These are phyloP conservation scores for Fraxinus baroniana DNA, from an alignment of 305 asterid genomes.

Conservation along the genomic window DNA sequence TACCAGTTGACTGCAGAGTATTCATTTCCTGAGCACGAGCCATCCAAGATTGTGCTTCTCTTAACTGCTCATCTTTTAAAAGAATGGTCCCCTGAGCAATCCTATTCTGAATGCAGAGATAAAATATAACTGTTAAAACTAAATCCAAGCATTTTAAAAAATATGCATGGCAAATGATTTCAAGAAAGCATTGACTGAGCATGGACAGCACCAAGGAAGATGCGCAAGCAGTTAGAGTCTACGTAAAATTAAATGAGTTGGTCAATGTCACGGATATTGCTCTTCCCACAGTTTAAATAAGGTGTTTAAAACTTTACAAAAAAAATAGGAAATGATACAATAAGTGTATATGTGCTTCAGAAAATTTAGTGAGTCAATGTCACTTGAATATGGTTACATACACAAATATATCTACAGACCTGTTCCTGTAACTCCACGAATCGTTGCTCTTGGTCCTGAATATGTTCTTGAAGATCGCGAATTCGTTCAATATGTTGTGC, in stretches of 20 bases:
- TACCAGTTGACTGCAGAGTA: constrained; percentile 54
- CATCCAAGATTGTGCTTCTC: constrained; percentile 85
- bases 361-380: constrained; percentile 11
- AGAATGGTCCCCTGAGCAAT: constrained; percentile 57
- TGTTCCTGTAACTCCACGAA: background rate
- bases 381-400: background rate
- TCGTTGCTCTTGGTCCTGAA: background rate
- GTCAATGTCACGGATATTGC: background rate
- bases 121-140: background rate
- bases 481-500: background rate
- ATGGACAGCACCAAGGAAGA: background rate
- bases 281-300: background rate
- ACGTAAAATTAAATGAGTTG: background rate
- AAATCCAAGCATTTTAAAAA: background rate
- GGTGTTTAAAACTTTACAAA: background rate
- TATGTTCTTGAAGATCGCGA: background rate
- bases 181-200: constrained; percentile 8
- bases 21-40: constrained; percentile 81
- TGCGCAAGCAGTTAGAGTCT: background rate
- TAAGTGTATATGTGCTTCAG: background rate
- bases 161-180: constrained; percentile 5
- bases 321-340: background rate
- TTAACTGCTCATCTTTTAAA: constrained; percentile 72
- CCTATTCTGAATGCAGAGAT: constrained; percentile 57
- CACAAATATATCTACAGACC: constrained; percentile 15